phyloP scores from a whole-genome alignment of 2,329 filamentous ascomycete genomes.

The Ophiostoma perfectum region DNA sequence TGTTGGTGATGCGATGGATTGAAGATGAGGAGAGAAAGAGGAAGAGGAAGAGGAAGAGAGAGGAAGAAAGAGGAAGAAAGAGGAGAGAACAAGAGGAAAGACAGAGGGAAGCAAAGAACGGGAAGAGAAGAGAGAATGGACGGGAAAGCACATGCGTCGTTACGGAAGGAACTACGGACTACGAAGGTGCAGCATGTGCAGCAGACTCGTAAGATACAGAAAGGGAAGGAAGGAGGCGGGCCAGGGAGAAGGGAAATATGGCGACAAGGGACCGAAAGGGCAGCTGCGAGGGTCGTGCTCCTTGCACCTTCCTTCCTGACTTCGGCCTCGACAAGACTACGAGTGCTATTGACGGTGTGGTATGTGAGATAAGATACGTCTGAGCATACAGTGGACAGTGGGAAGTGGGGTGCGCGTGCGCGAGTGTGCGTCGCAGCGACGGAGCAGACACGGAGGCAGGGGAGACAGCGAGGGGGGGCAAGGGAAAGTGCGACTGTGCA shows the following conservation, averaged over 20 bases:
- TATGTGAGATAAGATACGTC: too few relatives aligned
- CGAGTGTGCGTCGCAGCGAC: not conserved
- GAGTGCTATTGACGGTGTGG: too few relatives aligned
- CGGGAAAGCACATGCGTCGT: conserved; percentile 1
- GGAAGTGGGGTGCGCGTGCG: not conserved
- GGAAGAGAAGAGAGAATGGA: not conserved
- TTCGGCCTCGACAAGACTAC: not conserved
- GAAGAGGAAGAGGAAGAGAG: not conserved
- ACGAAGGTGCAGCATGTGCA: conserved; percentile 5
- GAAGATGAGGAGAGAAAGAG: not conserved
- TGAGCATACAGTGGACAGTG: not conserved
- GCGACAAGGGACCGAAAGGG: conserved; percentile 11
- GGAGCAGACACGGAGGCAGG: not conserved
- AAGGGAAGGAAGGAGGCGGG: conserved; percentile 13
- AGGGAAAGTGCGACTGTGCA: not conserved
- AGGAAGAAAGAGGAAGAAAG: not conserved
- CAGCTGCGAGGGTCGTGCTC: conserved; percentile 11
- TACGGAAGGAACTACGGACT: not conserved
- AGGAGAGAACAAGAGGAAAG: not conserved
- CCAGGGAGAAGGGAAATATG: not conserved
- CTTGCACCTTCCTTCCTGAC: not conserved
- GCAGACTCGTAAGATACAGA: not conserved
- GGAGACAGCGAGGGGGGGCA: not conserved
- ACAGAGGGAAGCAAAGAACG: not conserved
- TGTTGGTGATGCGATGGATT: not conserved